Evolutionary conservation across 352 stramenopile species (phyloP).

Genomic region (Phytopythium sindhum): DNA sequence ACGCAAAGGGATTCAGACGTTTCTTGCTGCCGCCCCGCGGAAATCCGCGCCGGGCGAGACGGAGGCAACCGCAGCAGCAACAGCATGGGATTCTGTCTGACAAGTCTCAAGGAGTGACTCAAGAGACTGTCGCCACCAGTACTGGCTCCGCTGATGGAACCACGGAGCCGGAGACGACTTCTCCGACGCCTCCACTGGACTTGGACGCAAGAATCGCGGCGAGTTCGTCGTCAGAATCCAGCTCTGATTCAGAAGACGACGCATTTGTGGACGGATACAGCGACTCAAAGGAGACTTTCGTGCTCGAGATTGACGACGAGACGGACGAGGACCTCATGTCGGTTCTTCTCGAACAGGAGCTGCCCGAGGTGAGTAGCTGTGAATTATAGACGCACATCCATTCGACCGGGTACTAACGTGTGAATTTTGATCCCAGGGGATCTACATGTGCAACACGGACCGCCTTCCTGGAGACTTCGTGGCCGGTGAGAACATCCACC

Average conservation of each 20-base stretch:
- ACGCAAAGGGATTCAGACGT: constrained; percentile 34
- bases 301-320: constrained; percentile 91
- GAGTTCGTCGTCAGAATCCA: constrained; percentile 75
- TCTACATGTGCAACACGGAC: constrained; percentile 88
- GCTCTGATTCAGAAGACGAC: constrained; percentile 84
- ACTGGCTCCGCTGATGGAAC: not conserved
- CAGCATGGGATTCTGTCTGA: constrained; percentile 16
- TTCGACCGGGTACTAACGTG: not conserved
- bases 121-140: not conserved
- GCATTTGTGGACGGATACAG: constrained; percentile 71
- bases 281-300: constrained; percentile 84
- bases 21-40: constrained; percentile 24
- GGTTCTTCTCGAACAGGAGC: constrained; percentile 83
- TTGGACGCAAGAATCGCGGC: constrained; percentile 44
- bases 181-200: constrained; percentile 27
- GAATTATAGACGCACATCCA: not conserved
- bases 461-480: constrained; percentile 67
- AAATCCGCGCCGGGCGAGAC: constrained; percentile 25
- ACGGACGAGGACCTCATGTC: constrained; percentile 92
- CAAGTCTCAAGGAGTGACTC: constrained; percentile 10
- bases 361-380: constrained; percentile 51
- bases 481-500: constrained; percentile 70
- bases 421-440: constrained; percentile 33
- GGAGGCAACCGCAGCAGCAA: constrained; percentile 26
- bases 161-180: not conserved